phyloP scores from a whole-genome alignment of 306 rosid genomes.

The Lablab purpureus region DNA sequence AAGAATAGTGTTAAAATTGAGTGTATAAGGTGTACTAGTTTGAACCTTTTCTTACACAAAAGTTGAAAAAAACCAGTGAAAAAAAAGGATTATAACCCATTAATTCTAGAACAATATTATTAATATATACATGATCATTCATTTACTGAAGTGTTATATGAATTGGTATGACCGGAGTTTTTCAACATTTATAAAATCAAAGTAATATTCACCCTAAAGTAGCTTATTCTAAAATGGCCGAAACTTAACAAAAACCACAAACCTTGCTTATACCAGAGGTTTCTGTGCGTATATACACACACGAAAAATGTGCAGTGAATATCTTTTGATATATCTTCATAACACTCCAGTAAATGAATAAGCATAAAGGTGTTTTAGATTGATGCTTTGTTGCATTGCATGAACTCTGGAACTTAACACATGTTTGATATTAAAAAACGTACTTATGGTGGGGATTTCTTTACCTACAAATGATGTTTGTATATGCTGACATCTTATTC shows the following conservation, averaged over 20 bases:
- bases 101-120: no score
- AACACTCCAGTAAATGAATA: no score
- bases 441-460: not conserved
- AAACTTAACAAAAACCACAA: not conserved
- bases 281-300: no score
- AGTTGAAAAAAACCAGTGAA: no score
- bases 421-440: not conserved
- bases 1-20: no score
- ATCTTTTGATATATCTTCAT: not conserved
- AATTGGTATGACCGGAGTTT: not conserved
- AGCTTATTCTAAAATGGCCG: not conserved
- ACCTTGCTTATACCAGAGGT: not conserved
- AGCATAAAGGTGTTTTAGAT: not conserved
- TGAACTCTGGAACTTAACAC: not conserved
- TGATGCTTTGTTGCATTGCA: not conserved
- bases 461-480: not conserved
- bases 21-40: no score
- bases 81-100: not conserved
- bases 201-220: not conserved
- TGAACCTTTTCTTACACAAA: no score
- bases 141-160: not conserved
- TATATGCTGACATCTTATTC: not conserved
- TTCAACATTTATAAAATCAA: not conserved
- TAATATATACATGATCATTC: not conserved
- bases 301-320: not conserved